Evolutionary conservation across 208 protist genomes (phyloP).

Genomic region (Entamoeba invadens): DNA sequence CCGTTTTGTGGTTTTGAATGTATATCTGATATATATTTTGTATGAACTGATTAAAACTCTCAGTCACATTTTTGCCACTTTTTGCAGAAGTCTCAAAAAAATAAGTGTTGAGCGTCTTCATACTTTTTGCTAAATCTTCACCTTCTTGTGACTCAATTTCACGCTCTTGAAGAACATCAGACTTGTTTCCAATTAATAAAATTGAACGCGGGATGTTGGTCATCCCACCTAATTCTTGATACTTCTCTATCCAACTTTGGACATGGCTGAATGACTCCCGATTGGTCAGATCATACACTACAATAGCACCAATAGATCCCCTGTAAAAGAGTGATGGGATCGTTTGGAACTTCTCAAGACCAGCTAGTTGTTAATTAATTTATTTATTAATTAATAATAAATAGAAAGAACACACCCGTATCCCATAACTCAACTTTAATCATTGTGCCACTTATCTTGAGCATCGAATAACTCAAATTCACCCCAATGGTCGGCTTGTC

Average conservation of each 20-base stretch:
- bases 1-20: too few species aligned
- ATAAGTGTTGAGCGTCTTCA: neutral
- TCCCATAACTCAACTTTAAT: neutral
- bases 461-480: neutral
- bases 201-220: neutral
- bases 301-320: slow-evolving; percentile 29
- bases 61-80: neutral
- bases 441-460: neutral
- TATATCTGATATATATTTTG: too few species aligned
- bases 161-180: slow-evolving; percentile 19
- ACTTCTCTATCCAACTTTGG: slow-evolving; percentile 20
- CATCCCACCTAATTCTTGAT: slow-evolving; percentile 13
- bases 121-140: neutral
- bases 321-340: slow-evolving; percentile 30
- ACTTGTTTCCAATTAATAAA: slow-evolving; percentile 37
- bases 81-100: slow-evolving; percentile 7
- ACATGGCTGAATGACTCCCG: slow-evolving; percentile 17
- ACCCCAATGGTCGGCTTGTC: neutral
- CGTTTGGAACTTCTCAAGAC: slow-evolving; percentile 19
- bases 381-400: too few species aligned
- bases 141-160: neutral
- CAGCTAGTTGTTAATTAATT: too few species aligned
- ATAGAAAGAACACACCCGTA: too few species aligned
- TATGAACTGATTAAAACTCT: neutral
- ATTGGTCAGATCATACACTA: slow-evolving; percentile 38